phyloP scores from a whole-genome alignment of 1,284 basidiomycete species.

The Porodaedalea pini region DNA sequence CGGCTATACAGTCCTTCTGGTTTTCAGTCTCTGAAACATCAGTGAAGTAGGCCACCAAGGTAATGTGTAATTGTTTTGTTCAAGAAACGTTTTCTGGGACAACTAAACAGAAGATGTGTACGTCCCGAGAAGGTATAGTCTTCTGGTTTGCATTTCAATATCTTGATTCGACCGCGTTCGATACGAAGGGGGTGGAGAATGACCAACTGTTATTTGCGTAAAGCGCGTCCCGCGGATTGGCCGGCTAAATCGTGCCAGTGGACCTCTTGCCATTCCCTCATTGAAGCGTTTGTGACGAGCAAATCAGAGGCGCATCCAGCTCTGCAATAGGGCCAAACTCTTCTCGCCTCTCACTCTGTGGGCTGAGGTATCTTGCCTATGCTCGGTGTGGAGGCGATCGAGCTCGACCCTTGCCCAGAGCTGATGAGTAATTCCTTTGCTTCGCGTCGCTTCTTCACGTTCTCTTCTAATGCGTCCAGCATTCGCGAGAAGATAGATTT shows the following conservation, averaged over 20 bases:
- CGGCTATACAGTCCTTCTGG: too few relatives aligned
- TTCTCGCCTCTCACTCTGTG: conserved; percentile 1
- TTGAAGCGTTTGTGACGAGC: not conserved
- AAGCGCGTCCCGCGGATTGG: not conserved
- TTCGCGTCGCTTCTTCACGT: not conserved
- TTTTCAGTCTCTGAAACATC: too few relatives aligned
- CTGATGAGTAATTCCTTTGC: not conserved
- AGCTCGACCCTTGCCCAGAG: conserved; percentile 23
- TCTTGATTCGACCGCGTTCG: too few relatives aligned
- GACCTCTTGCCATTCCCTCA: too few relatives aligned
- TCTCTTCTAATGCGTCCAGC: not conserved
- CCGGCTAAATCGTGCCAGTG: not conserved
- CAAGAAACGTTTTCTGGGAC: too few relatives aligned
- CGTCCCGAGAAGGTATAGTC: too few relatives aligned
- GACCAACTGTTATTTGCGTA: not conserved
- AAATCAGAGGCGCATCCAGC: not conserved
- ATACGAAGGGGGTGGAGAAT: too few relatives aligned
- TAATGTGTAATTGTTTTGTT: too few relatives aligned
- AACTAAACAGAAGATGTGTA: too few relatives aligned
- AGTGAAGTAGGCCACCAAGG: too few relatives aligned
- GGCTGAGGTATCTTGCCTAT: not conserved
- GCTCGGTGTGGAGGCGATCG: conserved; percentile 10
- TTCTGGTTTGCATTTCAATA: too few relatives aligned
- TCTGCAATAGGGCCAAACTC: conserved; percentile 5
- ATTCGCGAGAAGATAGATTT: too few relatives aligned